Percentiles rank a stretch among this genome's conserved stretches.
These are phyloP conservation scores for Multifurca ochricompacta DNA, from an alignment of 768 basidiomycete genomes.

Conservation along the genomic window DNA sequence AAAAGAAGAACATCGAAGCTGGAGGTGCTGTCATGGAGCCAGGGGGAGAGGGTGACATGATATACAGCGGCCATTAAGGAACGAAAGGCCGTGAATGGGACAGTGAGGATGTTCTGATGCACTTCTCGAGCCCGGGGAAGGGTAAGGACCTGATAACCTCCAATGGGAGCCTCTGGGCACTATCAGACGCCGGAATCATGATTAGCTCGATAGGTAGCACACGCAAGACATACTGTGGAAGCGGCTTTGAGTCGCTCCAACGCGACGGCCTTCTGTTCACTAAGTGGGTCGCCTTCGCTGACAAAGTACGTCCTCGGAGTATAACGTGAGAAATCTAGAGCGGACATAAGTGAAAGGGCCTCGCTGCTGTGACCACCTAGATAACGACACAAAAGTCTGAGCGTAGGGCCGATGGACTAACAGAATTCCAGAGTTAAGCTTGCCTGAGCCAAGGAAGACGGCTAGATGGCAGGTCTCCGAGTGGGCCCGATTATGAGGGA, in stretches of 20 bases:
- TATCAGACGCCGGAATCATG: background rate
- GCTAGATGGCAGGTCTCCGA: constrained; percentile 46
- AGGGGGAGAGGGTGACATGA: constrained; percentile 48
- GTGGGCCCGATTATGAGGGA: constrained; percentile 8
- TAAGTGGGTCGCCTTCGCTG: constrained; percentile 75
- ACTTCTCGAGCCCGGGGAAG: constrained; percentile 87
- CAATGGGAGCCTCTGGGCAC: background rate
- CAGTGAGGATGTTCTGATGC: constrained; percentile 69
- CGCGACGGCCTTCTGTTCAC: constrained; percentile 55
- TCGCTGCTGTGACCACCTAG: constrained; percentile 94
- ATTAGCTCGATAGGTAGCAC: constrained; percentile 11
- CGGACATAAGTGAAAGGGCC: constrained; percentile 61
- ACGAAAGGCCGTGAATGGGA: constrained; percentile 51
- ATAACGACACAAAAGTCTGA: constrained; percentile 12
- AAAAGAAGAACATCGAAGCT: constrained; percentile 75
- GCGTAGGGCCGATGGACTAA: constrained; percentile 2
- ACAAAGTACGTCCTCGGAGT: constrained; percentile 71
- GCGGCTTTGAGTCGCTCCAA: constrained; percentile 46
- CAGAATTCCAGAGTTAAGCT: constrained; percentile 20
- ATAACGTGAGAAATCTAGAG: constrained; percentile 71
- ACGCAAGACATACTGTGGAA: constrained; percentile 13
- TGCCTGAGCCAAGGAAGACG: constrained; percentile 92
- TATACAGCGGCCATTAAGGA: constrained; percentile 59
- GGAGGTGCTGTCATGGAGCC: constrained; percentile 19
- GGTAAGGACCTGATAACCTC: constrained; percentile 43